Percentiles rank a stretch among this genome's conserved stretches.
These are phyloP conservation scores for Lactarius quietus DNA, from an alignment of 768 basidiomycete species.

Conservation along the genomic window DNA sequence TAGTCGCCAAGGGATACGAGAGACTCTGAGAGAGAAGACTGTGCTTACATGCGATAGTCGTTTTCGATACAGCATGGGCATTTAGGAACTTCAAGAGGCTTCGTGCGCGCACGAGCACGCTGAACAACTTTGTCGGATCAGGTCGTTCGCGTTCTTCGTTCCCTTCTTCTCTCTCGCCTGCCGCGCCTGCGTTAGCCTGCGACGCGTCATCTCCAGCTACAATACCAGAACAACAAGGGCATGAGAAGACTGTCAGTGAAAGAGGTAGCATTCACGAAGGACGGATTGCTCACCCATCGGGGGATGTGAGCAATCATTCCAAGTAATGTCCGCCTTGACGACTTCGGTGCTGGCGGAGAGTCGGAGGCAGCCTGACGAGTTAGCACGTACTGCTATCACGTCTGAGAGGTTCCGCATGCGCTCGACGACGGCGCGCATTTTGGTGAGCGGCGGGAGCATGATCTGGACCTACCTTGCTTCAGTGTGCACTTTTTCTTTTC, in stretches of 20 bases:
- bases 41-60: constrained; percentile 78
- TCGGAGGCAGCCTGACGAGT: constrained; percentile 53
- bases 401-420: constrained; percentile 67
- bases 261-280: background rate
- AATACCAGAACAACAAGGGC: background rate
- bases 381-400: constrained; percentile 64
- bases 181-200: constrained; percentile 25
- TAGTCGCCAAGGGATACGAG: background rate
- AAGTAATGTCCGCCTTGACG: constrained; percentile 76
- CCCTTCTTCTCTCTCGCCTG: constrained; percentile 38
- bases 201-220: constrained; percentile 28
- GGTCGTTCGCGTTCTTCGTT: constrained; percentile 33
- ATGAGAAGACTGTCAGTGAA: background rate
- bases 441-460: constrained; percentile 67
- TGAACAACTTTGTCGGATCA: constrained; percentile 58
- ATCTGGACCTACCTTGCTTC: constrained; percentile 60
- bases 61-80: constrained; percentile 74
- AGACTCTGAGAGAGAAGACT: background rate
- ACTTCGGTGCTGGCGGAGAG: constrained; percentile 63
- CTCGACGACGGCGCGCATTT: constrained; percentile 76
- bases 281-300: constrained; percentile 38
- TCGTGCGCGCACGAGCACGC: constrained; percentile 64
- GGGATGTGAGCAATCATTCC: constrained; percentile 71
- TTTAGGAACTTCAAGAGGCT: constrained; percentile 81
- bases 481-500: background rate